Base-by-base conservation (phyloP, 2,329 filamentous ascomycete species). In the Cercospora sp. region DNA sequence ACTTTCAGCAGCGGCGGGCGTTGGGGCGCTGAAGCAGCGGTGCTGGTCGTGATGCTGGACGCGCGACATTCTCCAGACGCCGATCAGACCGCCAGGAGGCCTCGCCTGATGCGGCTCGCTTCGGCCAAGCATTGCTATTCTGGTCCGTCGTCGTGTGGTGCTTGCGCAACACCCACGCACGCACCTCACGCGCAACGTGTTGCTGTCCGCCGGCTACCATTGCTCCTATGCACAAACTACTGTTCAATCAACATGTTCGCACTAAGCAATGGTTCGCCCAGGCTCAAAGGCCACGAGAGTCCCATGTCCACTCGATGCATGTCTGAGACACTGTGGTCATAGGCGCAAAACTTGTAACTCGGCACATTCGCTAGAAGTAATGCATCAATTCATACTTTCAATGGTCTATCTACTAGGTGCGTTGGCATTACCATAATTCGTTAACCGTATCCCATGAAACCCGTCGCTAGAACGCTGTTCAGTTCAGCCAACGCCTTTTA, bases 391-490 rank as follows among this genome's bases (percentile, higher is more conserved):
- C 36, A 42, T 42, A 42, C 36, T 42, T 42, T 42, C 16, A 3
- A n/a, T 42, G 33, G n/a, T 40, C 31, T 26, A 26, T 42, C 28
- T 57, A 58, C 26, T 58, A 58, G 53, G 30, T 58, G 30, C 28
- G 53, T 58, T 28, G 13, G 26, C 30, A 48, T 48, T 62, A 51
- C 62, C 62, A 30, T 36, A 30, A 64, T 3, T 65, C 66, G 42
- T 67, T 23, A 58, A 55, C 59, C 63, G 31, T 65, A 40, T 40
- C 18, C 51, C 60, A 55, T 64, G 16, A 60, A 42, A 31, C 55
- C 51, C 28, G 26, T 63, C 66, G 70, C 70, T 72, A 63, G 60
- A 72, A 72, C 70, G 70, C 70, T 72, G 64, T 65, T 60, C 58
- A 30, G 62, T 42, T 26, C 26, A 13, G 55, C 53, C 64, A 48